Evolutionary conservation across 1,139 yeast genomes (phyloP).

Genomic region (Kodamaea sp.): DNA sequence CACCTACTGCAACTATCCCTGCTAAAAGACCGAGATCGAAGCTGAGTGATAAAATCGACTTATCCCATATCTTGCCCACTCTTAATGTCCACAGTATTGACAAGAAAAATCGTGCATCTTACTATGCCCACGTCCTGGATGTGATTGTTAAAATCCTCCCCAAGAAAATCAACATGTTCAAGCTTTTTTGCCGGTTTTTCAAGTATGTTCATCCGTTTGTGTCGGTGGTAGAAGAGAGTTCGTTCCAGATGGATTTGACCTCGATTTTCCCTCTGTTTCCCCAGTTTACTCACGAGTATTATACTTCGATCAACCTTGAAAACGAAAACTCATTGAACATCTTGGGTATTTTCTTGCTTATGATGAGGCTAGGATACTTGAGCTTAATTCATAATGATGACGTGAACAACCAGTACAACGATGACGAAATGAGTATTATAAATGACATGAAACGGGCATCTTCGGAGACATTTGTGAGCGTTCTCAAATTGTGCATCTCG

Average conservation of each 20-base stretch:
- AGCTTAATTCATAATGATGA: conserved; percentile 41
- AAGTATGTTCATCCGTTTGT: conserved; percentile 44
- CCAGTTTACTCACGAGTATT: conserved; percentile 18
- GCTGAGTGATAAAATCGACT: conserved; percentile 4
- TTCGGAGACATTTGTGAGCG: conserved; percentile 24
- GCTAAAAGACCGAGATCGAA: conserved; percentile 2
- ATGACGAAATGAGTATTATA: conserved; percentile 31
- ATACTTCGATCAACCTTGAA: conserved; percentile 25
- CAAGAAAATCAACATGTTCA: conserved; percentile 24
- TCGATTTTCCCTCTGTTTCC: conserved; percentile 32
- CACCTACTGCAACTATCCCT: neutral
- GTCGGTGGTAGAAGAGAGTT: conserved; percentile 37
- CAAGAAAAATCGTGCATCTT: conserved; percentile 22
- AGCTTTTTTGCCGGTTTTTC: conserved; percentile 39
- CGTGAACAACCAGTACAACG: conserved; percentile 28
- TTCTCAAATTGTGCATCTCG: conserved; percentile 34
- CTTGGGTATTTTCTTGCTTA: conserved; percentile 34
- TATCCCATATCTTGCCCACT: conserved; percentile 21
- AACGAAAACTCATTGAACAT: conserved; percentile 35
- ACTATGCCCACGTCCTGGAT: conserved; percentile 31
- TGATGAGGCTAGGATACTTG: conserved; percentile 41
- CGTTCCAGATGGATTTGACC: conserved; percentile 28
- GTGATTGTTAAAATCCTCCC: conserved; percentile 37
- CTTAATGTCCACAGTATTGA: conserved; percentile 21
- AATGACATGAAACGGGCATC: conserved; percentile 24